These are phyloP conservation scores for Scheffersomyces segobiensis DNA, from an alignment of 1,139 yeast species.

Conservation along the genomic window DNA sequence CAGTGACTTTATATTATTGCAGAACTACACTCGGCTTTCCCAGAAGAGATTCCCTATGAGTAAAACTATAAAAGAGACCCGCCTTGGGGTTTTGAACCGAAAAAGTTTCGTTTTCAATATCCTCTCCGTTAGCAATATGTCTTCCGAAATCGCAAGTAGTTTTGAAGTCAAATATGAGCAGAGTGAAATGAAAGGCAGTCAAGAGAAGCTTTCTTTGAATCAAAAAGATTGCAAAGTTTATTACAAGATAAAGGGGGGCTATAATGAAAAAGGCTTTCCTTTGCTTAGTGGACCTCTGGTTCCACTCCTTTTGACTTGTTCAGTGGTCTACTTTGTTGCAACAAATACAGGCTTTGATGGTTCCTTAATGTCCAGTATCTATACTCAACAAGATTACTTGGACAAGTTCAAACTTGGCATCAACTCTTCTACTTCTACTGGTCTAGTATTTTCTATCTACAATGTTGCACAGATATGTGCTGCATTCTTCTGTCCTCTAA, in stretches of 20 bases:
- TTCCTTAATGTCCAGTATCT: slow-evolving; percentile 15
- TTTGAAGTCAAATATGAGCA: not conserved
- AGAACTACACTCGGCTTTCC: not conserved
- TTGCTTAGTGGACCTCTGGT: slow-evolving; percentile 2
- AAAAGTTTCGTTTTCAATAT: not conserved
- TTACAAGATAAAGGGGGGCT: not conserved
- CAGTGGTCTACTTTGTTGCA: slow-evolving; percentile 13
- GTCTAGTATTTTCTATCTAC: slow-evolving; percentile 20
- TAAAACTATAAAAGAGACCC: not conserved
- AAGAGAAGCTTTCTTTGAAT: not conserved
- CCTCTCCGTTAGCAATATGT: not conserved
- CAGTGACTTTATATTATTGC: not conserved
- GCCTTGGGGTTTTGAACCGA: not conserved
- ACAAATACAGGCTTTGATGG: slow-evolving; percentile 23
- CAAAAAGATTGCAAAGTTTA: not conserved
- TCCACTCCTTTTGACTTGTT: slow-evolving; percentile 9
- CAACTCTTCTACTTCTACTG: slow-evolving; percentile 17
- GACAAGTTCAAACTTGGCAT: slow-evolving; percentile 13
- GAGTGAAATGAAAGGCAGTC: not conserved
- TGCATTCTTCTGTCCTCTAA: slow-evolving; percentile 12
- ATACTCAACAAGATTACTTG: slow-evolving; percentile 17
- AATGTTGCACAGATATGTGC: slow-evolving; percentile 19
- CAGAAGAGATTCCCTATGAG: not conserved
- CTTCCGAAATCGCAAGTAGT: not conserved
- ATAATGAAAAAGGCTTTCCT: not conserved